phyloP scores from a whole-genome alignment of 1,139 yeast genomes.

The Blastobotrys ciferrii region DNA sequence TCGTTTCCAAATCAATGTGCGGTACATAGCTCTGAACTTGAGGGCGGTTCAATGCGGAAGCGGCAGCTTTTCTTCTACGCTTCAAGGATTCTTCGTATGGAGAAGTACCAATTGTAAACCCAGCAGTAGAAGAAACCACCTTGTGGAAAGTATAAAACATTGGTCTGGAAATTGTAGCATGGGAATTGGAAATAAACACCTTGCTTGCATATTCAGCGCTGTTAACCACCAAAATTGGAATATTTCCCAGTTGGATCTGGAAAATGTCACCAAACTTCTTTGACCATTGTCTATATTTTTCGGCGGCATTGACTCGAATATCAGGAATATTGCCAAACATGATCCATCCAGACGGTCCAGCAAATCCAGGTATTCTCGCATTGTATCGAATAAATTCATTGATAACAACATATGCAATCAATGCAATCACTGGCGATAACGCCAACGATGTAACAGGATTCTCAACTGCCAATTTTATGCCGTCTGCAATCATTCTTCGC shows the following conservation, averaged over 20 bases:
- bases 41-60: slow-evolving; percentile 47
- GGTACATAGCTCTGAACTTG: slow-evolving; percentile 35
- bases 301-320: slow-evolving; percentile 19
- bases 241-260: slow-evolving; percentile 60
- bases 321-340: slow-evolving; percentile 21
- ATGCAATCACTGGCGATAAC: slow-evolving; percentile 4
- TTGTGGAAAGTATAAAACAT: slow-evolving; percentile 63
- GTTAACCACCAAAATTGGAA: slow-evolving; percentile 61
- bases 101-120: slow-evolving; percentile 67
- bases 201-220: slow-evolving; percentile 51
- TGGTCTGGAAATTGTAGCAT: slow-evolving; percentile 64
- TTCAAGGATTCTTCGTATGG: slow-evolving; percentile 58
- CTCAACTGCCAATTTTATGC: background rate
- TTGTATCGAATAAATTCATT: slow-evolving; percentile 21
- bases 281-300: slow-evolving; percentile 47
- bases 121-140: slow-evolving; percentile 56
- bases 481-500: slow-evolving; percentile 6
- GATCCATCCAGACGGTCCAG: slow-evolving; percentile 22
- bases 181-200: slow-evolving; percentile 52
- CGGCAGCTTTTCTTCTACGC: slow-evolving; percentile 53
- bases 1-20: slow-evolving; percentile 47
- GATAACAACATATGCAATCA: slow-evolving; percentile 15
- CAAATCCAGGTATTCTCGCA: slow-evolving; percentile 18
- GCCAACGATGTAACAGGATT: slow-evolving; percentile 3
- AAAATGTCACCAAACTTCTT: slow-evolving; percentile 48